These are phyloP conservation scores for Claviceps pazoutovae DNA, from an alignment of 2,329 filamentous ascomycete genomes.

Conservation along the genomic window DNA sequence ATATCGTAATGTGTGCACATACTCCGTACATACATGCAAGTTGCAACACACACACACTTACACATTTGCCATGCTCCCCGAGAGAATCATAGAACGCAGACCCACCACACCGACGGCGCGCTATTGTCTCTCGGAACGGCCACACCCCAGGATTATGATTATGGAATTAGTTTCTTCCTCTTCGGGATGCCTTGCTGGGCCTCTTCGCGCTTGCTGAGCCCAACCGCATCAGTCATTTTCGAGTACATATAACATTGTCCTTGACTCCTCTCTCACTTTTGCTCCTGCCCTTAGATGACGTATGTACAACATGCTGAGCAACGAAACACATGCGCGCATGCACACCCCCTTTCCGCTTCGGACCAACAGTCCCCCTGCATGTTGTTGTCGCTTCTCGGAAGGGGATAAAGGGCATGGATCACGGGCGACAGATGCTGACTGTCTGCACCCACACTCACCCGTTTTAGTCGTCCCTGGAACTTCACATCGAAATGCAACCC, in stretches of 20 bases:
- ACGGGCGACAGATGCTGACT: not conserved
- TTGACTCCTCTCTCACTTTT: not conserved
- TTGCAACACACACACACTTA: not conserved
- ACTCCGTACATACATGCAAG: not conserved
- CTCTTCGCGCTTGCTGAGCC: slow-evolving; percentile 4
- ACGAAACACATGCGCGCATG: no score
- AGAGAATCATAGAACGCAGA: not conserved
- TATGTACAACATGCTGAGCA: no score
- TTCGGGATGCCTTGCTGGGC: slow-evolving; percentile 1
- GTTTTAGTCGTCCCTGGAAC: not conserved
- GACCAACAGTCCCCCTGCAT: no score
- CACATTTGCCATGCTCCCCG: not conserved
- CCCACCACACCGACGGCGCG: slow-evolving; percentile 5
- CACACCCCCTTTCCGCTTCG: no score
- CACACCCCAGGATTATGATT: slow-evolving; percentile 8
- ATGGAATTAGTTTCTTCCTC: slow-evolving; percentile 6
- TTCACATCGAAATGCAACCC: not conserved
- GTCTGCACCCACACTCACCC: not conserved
- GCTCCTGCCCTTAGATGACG: not conserved
- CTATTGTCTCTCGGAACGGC: slow-evolving; percentile 13
- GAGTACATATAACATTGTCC: not conserved
- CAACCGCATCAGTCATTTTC: not conserved
- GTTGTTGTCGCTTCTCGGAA: not conserved
- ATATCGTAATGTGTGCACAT: not conserved
- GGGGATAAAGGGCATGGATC: not conserved